phyloP scores from a whole-genome alignment of 2,329 filamentous ascomycete genomes.

The Beauveria australis region DNA sequence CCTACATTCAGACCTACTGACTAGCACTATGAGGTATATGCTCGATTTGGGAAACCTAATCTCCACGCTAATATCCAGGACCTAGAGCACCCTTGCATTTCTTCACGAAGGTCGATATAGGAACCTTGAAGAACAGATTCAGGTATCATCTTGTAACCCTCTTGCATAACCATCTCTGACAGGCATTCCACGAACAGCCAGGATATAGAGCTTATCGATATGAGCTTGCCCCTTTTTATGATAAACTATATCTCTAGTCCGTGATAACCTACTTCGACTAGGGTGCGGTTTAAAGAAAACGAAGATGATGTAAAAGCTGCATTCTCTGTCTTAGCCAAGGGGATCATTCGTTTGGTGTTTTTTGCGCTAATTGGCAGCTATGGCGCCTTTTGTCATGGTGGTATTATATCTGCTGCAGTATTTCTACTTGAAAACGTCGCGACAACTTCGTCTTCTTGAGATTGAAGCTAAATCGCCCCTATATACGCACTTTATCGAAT shows the following conservation, averaged over 20 bases:
- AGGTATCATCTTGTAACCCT: no score
- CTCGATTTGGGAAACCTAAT: no score
- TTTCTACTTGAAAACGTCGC: not conserved
- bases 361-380: conserved; percentile 11
- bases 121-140: no score
- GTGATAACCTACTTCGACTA: not conserved
- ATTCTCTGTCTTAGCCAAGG: not conserved
- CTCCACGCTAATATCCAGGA: no score
- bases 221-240: no score
- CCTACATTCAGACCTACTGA: no score
- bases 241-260: not conserved
- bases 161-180: no score
- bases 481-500: not conserved
- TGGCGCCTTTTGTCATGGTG: conserved; percentile 30
- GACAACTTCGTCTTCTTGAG: not conserved
- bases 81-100: no score
- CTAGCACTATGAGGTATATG: no score
- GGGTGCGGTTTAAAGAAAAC: not conserved
- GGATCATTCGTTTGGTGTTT: not conserved
- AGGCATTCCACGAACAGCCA: no score
- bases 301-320: not conserved
- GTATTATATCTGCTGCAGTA: conserved; percentile 19
- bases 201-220: no score
- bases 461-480: not conserved
- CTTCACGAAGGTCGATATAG: no score